These are phyloP conservation scores for Cladosporium sp. DNA, from an alignment of 2,329 filamentous ascomycete species.

Conservation along the genomic window DNA sequence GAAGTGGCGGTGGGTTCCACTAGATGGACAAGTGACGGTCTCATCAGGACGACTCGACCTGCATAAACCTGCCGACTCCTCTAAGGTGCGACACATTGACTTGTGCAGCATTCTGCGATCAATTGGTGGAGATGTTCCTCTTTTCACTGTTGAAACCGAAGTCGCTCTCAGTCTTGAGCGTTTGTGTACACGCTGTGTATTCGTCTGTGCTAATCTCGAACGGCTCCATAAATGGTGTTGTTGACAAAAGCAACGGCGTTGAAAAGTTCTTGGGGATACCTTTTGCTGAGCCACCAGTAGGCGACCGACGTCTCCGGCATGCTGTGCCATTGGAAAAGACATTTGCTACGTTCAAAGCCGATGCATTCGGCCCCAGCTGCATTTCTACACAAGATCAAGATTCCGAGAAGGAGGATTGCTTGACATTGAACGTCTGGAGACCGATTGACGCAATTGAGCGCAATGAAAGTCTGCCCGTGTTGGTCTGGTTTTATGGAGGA, in stretches of 20 bases:
- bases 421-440: conserved; percentile 52
- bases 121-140: not conserved
- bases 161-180: not conserved
- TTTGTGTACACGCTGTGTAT: not conserved
- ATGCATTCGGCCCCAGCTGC: not conserved
- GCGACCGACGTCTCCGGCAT: not conserved
- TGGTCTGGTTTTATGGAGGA: not conserved
- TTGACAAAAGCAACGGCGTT: not conserved
- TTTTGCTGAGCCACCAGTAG: not conserved
- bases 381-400: not conserved
- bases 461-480: not conserved
- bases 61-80: too few relatives aligned
- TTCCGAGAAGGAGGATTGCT: conserved; percentile 48
- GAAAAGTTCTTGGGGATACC: not conserved
- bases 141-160: too few relatives aligned
- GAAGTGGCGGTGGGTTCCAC: too few relatives aligned
- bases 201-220: not conserved
- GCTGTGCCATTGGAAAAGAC: not conserved
- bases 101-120: too few relatives aligned
- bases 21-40: too few relatives aligned
- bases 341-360: not conserved
- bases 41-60: too few relatives aligned
- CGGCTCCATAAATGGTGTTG: not conserved
- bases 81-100: too few relatives aligned
- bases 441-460: not conserved